phyloP scores from a whole-genome alignment of 2,329 filamentous ascomycete species.

The Madurella mycetomatis region DNA sequence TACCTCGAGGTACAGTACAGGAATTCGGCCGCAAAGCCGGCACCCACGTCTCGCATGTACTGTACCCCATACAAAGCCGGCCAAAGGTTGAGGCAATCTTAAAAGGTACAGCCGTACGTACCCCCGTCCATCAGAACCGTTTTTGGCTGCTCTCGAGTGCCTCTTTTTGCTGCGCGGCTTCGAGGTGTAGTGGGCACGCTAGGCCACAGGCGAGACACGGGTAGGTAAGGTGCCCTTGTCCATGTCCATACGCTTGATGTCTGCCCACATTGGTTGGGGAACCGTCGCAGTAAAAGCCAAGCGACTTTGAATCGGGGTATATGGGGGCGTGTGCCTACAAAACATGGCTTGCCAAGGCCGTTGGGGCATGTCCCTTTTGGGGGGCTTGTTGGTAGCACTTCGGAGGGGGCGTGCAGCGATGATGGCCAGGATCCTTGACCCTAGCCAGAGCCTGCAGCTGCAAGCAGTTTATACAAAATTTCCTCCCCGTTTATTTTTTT shows the following conservation, averaged over 20 bases:
- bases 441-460: too few relatives aligned
- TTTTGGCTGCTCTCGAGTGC: slow-evolving; percentile 4
- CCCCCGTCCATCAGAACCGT: slow-evolving; percentile 1
- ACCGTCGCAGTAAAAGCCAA: slow-evolving; percentile 9
- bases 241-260: slow-evolving; percentile 4
- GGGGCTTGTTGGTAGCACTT: too few relatives aligned
- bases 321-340: not conserved
- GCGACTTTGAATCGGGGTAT: slow-evolving; percentile 4
- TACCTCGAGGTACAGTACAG: slow-evolving; percentile 16
- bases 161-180: slow-evolving; percentile 13
- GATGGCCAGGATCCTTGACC: too few relatives aligned
- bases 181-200: slow-evolving; percentile 14
- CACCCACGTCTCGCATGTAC: slow-evolving; percentile 13
- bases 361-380: not conserved
- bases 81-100: slow-evolving; percentile 13
- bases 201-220: slow-evolving; percentile 11
- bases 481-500: too few relatives aligned
- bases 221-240: slow-evolving; percentile 1
- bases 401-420: too few relatives aligned
- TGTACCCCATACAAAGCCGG: slow-evolving; percentile 6
- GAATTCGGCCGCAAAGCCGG: slow-evolving; percentile 14
- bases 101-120: slow-evolving; percentile 11
- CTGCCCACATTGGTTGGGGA: too few relatives aligned
- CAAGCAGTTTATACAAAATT: too few relatives aligned
- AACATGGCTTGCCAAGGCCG: slow-evolving; percentile 3